A percentile compares a stretch with the other conserved stretches of the same genome.
Conservation (phyloP, 202 grass and related monocot genomes). For the Carex sylvatica region DNA sequence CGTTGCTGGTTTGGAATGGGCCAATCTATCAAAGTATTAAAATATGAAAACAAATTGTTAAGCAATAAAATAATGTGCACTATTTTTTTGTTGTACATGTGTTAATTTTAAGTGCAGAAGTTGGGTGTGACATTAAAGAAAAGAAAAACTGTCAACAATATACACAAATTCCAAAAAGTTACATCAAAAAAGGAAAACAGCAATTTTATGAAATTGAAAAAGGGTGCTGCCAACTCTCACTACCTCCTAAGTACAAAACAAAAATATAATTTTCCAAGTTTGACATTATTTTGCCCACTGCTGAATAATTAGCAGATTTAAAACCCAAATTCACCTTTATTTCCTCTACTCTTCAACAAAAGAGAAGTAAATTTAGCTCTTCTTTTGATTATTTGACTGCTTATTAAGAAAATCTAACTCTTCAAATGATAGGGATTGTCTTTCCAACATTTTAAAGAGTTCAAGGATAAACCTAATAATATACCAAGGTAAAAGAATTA, state of each 20-base stretch:
- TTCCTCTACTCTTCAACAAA: background rate
- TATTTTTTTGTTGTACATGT: background rate
- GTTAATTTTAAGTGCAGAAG: background rate
- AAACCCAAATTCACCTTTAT: background rate
- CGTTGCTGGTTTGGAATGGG: constrained; percentile 62
- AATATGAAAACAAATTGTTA: background rate
- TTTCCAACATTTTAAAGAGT: background rate
- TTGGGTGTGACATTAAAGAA: background rate
- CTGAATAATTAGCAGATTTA: background rate
- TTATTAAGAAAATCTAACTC: background rate
- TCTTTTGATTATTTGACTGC: background rate
- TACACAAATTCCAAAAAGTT: background rate
- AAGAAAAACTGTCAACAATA: background rate
- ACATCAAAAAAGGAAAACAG: background rate
- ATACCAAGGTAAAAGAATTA: background rate
- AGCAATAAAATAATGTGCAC: background rate
- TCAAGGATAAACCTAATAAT: background rate
- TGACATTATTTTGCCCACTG: constrained; percentile 1
- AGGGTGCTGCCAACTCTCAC: background rate
- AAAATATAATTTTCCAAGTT: background rate
- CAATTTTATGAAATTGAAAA: background rate
- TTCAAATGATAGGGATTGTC: background rate
- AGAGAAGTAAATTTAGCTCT: background rate
- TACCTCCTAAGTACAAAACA: background rate
- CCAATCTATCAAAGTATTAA: constrained; percentile 48